A percentile compares a stretch with the other conserved stretches of the same genome.
Conservation (phyloP, 192 early-diverging fungal genomes). For the Rhizoclosmatium globosum region DNA sequence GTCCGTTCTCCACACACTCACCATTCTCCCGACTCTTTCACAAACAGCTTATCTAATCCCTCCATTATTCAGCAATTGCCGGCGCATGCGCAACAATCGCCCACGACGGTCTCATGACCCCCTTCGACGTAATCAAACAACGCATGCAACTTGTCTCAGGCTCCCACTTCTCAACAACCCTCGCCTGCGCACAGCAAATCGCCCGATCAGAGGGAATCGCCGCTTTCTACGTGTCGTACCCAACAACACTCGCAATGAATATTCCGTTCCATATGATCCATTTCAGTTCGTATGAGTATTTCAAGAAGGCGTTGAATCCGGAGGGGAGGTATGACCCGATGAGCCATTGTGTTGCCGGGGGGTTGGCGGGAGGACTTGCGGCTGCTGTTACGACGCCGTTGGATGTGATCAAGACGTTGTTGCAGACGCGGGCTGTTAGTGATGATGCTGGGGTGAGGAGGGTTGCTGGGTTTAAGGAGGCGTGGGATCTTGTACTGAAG, state of each 20-base stretch:
- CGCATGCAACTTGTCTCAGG: slow-evolving; percentile 86
- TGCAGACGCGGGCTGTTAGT: slow-evolving; percentile 88
- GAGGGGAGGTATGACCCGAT: slow-evolving; percentile 82
- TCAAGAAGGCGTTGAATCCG: slow-evolving; percentile 85
- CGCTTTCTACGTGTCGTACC: slow-evolving; percentile 94
- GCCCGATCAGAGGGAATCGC: slow-evolving; percentile 78
- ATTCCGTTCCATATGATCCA: slow-evolving; percentile 97
- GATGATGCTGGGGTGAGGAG: slow-evolving; percentile 73
- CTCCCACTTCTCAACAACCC: slow-evolving; percentile 70
- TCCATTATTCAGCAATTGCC: slow-evolving; percentile 65
- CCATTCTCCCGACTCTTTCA: not conserved
- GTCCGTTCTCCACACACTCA: not conserved
- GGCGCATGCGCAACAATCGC: slow-evolving; percentile 89
- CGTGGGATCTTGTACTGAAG: slow-evolving; percentile 79
- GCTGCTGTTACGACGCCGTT: slow-evolving; percentile 90
- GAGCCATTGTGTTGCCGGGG: slow-evolving; percentile 88
- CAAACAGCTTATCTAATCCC: not conserved
- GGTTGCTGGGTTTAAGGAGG: slow-evolving; percentile 75
- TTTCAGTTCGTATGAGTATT: slow-evolving; percentile 91
- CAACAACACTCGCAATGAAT: slow-evolving; percentile 93
- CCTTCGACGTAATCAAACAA: slow-evolving; percentile 98
- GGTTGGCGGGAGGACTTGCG: slow-evolving; percentile 87
- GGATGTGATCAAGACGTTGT: slow-evolving; percentile 95
- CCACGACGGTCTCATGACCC: slow-evolving; percentile 93
- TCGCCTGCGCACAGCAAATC: slow-evolving; percentile 75